Evolutionary conservation across 495 filamentous ascomycete genomes (phyloP), one percentile per base, ranked within the genome.

Genomic region (Bacidia gigantensis): DNA sequence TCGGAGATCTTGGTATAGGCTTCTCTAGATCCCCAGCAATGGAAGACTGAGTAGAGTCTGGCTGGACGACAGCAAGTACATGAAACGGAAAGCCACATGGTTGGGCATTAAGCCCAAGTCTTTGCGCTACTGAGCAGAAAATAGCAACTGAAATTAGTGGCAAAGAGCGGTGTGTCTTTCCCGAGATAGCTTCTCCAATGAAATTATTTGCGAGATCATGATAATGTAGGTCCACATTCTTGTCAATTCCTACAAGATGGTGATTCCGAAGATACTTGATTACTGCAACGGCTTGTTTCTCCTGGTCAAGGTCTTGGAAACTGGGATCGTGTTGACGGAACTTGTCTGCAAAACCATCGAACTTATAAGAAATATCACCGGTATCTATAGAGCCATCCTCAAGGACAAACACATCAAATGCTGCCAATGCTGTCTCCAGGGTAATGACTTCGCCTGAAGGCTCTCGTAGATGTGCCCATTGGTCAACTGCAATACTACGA

Each of bases 331-430:
- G 64, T 3, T 52, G 49, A 11, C 65, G 68, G 54, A 93, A 74
- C 1, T 63, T 58, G 2, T 60, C 51, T 0, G 80, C 78, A 22
- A 95, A 67, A 2, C 69, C 59, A 63, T 93, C 81, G 18, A 98
- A 69, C 11, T 74, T 66, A 9, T 60, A 52, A 11, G 67, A 72
- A 35, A 90, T 83, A 65, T 89, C 82, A 45, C 85, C 75, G 23
- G 90, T 62, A 60, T 89, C 86, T 17, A 82, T 80, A 40, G 78
- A 73, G 12, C 75, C 72, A 43, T 80, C 81, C 52, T 81, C 76
- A 11, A 88, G 69, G 32, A 92, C 77, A 61, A 95, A 96, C 62
- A 96, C 75, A 59, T 97, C 92, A 59, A 89, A 95, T 20, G 81
- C 80, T 12, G 78, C 83, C 23, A 96, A 67, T 3, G 83, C 86